Base-by-base conservation (phyloP, 192 early-diverging fungal genomes). In the Mortierella alpina region DNA sequence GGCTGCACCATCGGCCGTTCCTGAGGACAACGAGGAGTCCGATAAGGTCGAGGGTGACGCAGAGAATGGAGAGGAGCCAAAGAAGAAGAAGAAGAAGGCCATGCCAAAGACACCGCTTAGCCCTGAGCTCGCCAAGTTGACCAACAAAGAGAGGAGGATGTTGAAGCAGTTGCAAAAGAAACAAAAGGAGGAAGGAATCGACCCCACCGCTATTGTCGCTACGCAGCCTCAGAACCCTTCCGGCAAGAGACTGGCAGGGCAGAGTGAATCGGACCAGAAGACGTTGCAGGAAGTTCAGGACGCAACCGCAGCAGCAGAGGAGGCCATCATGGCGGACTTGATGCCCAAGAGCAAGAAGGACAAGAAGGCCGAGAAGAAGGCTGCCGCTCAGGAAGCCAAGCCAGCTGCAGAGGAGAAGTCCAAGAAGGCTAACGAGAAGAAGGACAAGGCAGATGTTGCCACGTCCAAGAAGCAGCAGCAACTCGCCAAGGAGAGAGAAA, bases 151-250 rank as follows among this genome's bases (percentile, higher is more conserved):
- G 48, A 80, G 57, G 66, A 48, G 77, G 11, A 13, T 80, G 54
- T 52, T 80, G 52, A 80, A 80, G 70, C 70, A 80, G n/a, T 67
- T 80, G 48, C 77, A 80, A 46, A 72, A 72, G 65, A 80, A 72
- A 54, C 77, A 80, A 9, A 9, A 59, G 18, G 52, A 68, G 41
- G 70, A 80, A 20, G 77, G 77, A 23, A 48, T 80, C 6, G 77
- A 80, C n/a, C 61, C 61, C 7, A 56, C 63, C 39, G 46, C 63
- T n/a, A 53, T 18, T 2, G 67, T 62, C 4, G 40, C 17, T 4
- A 45, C 56, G 8, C 50, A 67, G 13, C 67, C 67, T 7, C 45
- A 69, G 52, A 73, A 66, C 22, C 71, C 63, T 9, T 52, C 63
- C 53, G 47, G 15, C 39, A 45, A 66, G 65, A 23, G 65, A 6